Percentiles rank a stretch among this genome's conserved stretches.
These are phyloP conservation scores for Alternaria atra DNA, from an alignment of 2,329 filamentous ascomycete species.

Conservation along the genomic window DNA sequence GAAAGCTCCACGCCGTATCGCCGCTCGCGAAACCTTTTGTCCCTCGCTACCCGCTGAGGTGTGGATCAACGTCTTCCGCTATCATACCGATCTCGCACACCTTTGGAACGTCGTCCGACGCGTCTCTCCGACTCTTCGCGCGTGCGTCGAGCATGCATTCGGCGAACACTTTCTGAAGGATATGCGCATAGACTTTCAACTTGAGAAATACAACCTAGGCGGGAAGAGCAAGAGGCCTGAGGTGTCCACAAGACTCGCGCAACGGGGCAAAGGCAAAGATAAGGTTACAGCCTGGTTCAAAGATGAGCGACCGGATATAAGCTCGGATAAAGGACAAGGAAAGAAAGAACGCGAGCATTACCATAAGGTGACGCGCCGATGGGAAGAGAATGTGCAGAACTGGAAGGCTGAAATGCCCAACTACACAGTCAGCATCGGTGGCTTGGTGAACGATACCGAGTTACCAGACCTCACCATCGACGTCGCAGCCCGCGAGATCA, in stretches of 20 bases:
- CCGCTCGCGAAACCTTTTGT: conserved; percentile 19
- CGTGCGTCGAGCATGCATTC: conserved; percentile 44
- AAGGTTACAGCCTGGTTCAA: conserved; percentile 29
- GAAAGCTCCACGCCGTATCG: background rate
- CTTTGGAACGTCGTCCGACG: conserved; percentile 44
- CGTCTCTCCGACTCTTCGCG: conserved; percentile 37
- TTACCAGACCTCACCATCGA: conserved; percentile 36
- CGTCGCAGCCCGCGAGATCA: conserved; percentile 28
- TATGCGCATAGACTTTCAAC: conserved; percentile 37
- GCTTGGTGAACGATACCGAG: conserved; percentile 46
- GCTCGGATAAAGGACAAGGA: background rate
- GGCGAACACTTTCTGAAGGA: conserved; percentile 32
- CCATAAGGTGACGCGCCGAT: conserved; percentile 33
- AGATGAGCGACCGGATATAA: conserved; percentile 19
- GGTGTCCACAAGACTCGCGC: conserved; percentile 30
- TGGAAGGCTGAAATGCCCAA: conserved; percentile 42
- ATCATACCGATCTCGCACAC: conserved; percentile 41
- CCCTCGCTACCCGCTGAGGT: conserved; percentile 44
- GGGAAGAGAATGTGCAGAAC: conserved; percentile 36
- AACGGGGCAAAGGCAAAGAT: conserved; percentile 23
- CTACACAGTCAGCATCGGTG: conserved; percentile 41
- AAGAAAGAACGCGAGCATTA: conserved; percentile 15
- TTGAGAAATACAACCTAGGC: conserved; percentile 47
- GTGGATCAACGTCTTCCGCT: conserved; percentile 46
- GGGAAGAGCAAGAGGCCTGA: conserved; percentile 41